A percentile compares a stretch with the other conserved stretches of the same genome.
phyloP scores from a whole-genome alignment of 495 filamentous ascomycete genomes.

The Melanomma pulvis-pyrius region DNA sequence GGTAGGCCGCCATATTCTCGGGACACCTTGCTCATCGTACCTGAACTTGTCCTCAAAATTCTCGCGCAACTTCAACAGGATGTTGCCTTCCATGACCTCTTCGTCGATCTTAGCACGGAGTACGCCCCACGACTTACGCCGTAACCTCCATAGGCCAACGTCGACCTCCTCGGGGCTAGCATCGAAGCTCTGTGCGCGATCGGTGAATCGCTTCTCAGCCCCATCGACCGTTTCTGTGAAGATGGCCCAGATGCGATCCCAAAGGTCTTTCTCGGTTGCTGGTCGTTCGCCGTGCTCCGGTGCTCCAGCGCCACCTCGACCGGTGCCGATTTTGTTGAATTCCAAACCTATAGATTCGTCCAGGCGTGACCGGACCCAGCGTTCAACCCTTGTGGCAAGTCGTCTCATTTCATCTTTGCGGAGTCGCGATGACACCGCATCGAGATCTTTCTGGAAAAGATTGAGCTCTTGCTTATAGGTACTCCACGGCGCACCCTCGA shows the following conservation, averaged over 20 bases:
- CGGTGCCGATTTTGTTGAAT: slow-evolving; percentile 91
- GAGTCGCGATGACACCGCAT: slow-evolving; percentile 78
- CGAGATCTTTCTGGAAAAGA: slow-evolving; percentile 75
- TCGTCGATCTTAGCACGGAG: slow-evolving; percentile 90
- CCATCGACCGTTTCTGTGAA: slow-evolving; percentile 85
- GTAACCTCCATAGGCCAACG: slow-evolving; percentile 87
- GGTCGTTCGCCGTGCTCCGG: slow-evolving; percentile 77
- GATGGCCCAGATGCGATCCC: slow-evolving; percentile 92
- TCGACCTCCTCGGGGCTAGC: slow-evolving; percentile 89
- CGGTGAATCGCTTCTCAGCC: slow-evolving; percentile 81
- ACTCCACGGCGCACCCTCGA: slow-evolving; percentile 81
- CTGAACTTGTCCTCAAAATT: slow-evolving; percentile 99
- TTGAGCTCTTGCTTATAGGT: slow-evolving; percentile 67
- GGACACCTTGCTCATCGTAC: slow-evolving; percentile 93
- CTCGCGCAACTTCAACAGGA: slow-evolving; percentile 91
- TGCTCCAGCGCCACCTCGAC: slow-evolving; percentile 75
- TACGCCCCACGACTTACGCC: slow-evolving; percentile 91
- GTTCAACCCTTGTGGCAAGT: slow-evolving; percentile 83
- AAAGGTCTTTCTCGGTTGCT: slow-evolving; percentile 75
- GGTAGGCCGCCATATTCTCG: slow-evolving; percentile 92
- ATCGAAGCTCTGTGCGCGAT: slow-evolving; percentile 88
- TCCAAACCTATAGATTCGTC: slow-evolving; percentile 87
- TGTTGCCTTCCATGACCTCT: slow-evolving; percentile 96
- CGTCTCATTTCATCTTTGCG: slow-evolving; percentile 94
- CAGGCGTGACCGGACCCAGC: slow-evolving; percentile 86